phyloP scores from a whole-genome alignment of 2,329 filamentous ascomycete genomes.

The Botrytis medusae region DNA sequence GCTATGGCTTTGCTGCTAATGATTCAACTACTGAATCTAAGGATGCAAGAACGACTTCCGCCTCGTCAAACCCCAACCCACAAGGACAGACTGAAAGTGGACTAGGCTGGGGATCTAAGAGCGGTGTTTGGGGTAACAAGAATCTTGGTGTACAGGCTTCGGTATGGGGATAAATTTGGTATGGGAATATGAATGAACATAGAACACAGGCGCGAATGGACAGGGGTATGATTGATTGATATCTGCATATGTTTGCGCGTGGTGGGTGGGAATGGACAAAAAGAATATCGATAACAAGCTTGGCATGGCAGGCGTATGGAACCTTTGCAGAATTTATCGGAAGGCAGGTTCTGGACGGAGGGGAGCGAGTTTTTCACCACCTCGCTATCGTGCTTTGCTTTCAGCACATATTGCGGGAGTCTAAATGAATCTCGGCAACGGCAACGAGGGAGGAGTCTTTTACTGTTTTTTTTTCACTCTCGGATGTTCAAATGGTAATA shows the following conservation, averaged over 20 bases:
- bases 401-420: slow-evolving; percentile 17
- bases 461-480: slow-evolving; percentile 9
- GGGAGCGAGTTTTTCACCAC: slow-evolving; percentile 17
- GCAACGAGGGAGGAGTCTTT: slow-evolving; percentile 11
- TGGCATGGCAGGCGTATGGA: slow-evolving; percentile 25
- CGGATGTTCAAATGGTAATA: slow-evolving; percentile 17
- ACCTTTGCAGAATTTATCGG: slow-evolving; percentile 19
- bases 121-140: slow-evolving; percentile 78
- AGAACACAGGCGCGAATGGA: slow-evolving; percentile 20
- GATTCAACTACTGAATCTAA: slow-evolving; percentile 47
- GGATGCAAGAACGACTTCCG: slow-evolving; percentile 48
- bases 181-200: slow-evolving; percentile 5
- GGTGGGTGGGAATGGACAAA: slow-evolving; percentile 18
- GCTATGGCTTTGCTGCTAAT: slow-evolving; percentile 66
- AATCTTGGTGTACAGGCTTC: slow-evolving; percentile 87
- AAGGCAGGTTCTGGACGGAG: slow-evolving; percentile 21
- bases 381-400: slow-evolving; percentile 13
- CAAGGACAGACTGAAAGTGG: slow-evolving; percentile 41
- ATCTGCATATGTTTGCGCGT: slow-evolving; percentile 20
- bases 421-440: slow-evolving; percentile 6
- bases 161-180: slow-evolving; percentile 76
- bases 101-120: slow-evolving; percentile 72
- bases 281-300: slow-evolving; percentile 22
- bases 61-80: slow-evolving; percentile 57
- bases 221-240: slow-evolving; percentile 17